Evolutionary conservation across 106 monocot genomes (phyloP).

Genomic region (Hemerocallis citrina): DNA sequence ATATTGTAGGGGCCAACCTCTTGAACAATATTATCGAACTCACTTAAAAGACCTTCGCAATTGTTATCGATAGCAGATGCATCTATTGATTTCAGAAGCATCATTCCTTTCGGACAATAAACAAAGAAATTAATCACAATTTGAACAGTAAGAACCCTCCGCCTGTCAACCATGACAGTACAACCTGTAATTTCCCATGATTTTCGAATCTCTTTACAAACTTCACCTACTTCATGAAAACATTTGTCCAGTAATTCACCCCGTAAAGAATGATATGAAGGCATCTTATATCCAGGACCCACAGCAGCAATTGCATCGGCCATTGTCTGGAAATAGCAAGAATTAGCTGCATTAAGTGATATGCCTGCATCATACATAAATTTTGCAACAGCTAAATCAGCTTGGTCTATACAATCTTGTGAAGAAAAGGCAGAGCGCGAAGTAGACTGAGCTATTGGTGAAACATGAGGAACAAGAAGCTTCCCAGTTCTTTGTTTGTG

Average conservation of each 20-base stretch:
- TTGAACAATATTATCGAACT: slow-evolving; percentile 39
- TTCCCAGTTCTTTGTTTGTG: slow-evolving; percentile 5
- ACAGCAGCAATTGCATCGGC: slow-evolving; percentile 22
- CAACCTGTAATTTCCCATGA: slow-evolving; percentile 41
- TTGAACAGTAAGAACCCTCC: slow-evolving; percentile 14
- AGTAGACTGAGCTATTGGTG: not conserved
- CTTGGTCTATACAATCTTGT: slow-evolving; percentile 23
- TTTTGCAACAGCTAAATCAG: slow-evolving; percentile 33
- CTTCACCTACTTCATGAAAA: slow-evolving; percentile 19
- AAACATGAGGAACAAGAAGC: not conserved
- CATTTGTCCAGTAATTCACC: slow-evolving; percentile 25
- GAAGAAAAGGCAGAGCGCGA: slow-evolving; percentile 3
- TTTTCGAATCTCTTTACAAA: slow-evolving; percentile 34
- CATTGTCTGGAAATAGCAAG: slow-evolving; percentile 27
- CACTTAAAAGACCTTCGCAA: slow-evolving; percentile 15
- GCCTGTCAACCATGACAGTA: slow-evolving; percentile 39
- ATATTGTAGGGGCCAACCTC: slow-evolving; percentile 40
- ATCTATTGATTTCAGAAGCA: slow-evolving; percentile 44
- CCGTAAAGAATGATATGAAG: slow-evolving; percentile 36
- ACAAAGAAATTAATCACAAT: slow-evolving; percentile 33
- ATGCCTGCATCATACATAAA: slow-evolving; percentile 26
- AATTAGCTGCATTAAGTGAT: slow-evolving; percentile 22
- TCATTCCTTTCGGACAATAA: slow-evolving; percentile 35
- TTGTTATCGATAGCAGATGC: slow-evolving; percentile 19
- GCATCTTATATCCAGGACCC: slow-evolving; percentile 29